Evolutionary conservation across 1,139 yeast genomes (phyloP), one percentile per base, ranked within the genome.

Genomic region (Pichia sp.): DNA sequence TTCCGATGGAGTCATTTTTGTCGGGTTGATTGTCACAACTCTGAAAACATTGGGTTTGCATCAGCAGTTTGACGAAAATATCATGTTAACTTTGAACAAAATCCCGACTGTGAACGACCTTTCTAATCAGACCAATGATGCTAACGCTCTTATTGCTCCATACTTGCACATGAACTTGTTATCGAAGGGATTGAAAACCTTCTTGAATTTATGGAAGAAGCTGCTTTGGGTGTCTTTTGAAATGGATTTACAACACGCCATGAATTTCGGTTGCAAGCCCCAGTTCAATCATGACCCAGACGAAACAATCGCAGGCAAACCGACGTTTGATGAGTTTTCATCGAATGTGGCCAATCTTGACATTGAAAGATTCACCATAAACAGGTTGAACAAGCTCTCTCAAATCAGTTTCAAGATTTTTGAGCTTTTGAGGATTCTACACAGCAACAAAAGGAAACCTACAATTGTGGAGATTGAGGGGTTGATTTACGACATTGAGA

Each of bases 31-130:
- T 27, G 55, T 65, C 8, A 69, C 71, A 47, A 68, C 68, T 63
- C 75, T 77, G 0, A 64, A 65, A 40, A 60, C 71, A 2, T 55
- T 75, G 41, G 80, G 81, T 0, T 55, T 74, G 33, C 67, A 75
- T 53, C 56, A 77, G 38, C 74, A 49, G 3, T 42, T 54, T 51
- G 66, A 27, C 64, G 73, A 42, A 49, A 16, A 34, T 34, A 34
- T 29, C 45, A 8, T 37, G 28, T 23, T 11, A 36, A 4, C 38
- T 39, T 11, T 28, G 3, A 38, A 40, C 16, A 23, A 23, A 26
- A 23, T 34, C 31, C 28, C 16, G 5, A 33, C 23, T 16, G 23
- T 16, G 23, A 16, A 16, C 23, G 23, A 16, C 23, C 23, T 16
- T 16, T 16, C 23, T 16, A 16, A 16, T 16, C 23, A 16, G 23